Percentiles rank a stretch among this genome's conserved stretches.
Conservation (phyloP, 192 early-diverging fungal species). For the Mortierella claussenii region DNA sequence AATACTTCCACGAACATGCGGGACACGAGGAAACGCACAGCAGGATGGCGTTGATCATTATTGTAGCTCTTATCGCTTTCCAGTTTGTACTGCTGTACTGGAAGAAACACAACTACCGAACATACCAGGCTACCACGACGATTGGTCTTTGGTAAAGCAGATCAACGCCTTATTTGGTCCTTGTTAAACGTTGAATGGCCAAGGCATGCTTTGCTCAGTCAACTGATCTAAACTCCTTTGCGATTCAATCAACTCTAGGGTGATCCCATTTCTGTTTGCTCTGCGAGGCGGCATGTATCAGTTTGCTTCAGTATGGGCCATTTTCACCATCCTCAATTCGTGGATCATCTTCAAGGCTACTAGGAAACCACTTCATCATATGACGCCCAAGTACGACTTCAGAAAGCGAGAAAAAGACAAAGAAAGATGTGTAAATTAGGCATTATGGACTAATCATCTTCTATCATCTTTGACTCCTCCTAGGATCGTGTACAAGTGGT, state of each 20-base stretch:
- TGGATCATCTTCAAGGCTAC: conserved; percentile 64
- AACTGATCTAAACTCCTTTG: too few relatives aligned
- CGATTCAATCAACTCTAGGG: too few relatives aligned
- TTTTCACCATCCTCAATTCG: conserved; percentile 55
- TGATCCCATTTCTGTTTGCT: conserved; percentile 27
- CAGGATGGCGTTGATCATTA: conserved; percentile 64
- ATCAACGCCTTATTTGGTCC: not conserved
- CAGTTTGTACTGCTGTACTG: conserved; percentile 69
- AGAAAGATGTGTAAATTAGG: not conserved
- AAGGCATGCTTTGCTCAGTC: too few relatives aligned
- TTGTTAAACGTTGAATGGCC: too few relatives aligned
- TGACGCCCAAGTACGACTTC: conserved; percentile 59
- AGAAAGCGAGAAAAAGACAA: not conserved
- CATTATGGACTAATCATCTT: not conserved
- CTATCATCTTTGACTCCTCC: conserved; percentile 5
- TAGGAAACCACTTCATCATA: conserved; percentile 67
- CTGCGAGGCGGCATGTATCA: conserved; percentile 17
- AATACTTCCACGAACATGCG: conserved; percentile 45
- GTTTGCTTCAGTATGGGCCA: conserved; percentile 22
- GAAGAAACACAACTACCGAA: conserved; percentile 68
- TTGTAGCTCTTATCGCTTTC: conserved; percentile 63
- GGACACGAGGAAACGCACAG: conserved; percentile 67
- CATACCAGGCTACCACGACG: conserved; percentile 63
- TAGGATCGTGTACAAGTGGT: conserved; percentile 72
- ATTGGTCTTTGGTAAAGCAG: conserved; percentile 57